A percentile compares a stretch with the other conserved stretches of the same genome.
Evolutionary conservation across 768 basidiomycete genomes (phyloP).

Genomic region (Guyanaporus albipodus): DNA sequence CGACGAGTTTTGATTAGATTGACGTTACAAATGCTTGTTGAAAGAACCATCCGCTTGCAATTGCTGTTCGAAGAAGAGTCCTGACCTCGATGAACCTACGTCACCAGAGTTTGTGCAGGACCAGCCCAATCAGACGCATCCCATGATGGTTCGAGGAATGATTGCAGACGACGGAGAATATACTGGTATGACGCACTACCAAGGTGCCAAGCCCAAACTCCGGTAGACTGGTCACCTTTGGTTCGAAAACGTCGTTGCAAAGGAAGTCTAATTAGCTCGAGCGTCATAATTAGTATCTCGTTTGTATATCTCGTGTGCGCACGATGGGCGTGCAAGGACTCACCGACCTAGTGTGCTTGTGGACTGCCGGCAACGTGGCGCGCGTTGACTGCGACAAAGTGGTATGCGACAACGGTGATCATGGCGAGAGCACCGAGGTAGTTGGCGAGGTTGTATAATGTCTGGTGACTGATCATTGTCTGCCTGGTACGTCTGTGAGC

Average conservation of each 20-base stretch:
- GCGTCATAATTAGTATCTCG: neutral
- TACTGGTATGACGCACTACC: conserved; percentile 10
- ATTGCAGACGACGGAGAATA: conserved; percentile 11
- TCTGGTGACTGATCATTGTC: conserved; percentile 75
- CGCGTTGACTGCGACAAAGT: conserved; percentile 85
- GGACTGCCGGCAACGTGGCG: conserved; percentile 36
- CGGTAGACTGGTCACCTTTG: too few relatives aligned
- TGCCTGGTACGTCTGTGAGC: neutral
- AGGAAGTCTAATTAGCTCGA: neutral
- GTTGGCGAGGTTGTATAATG: conserved; percentile 80
- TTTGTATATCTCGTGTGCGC: neutral
- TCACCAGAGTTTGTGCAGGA: conserved; percentile 11
- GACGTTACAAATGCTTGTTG: neutral
- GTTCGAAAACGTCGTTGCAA: neutral
- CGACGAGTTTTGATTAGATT: neutral
- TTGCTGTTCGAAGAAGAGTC: conserved; percentile 13
- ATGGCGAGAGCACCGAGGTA: conserved; percentile 81
- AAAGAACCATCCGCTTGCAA: conserved; percentile 14
- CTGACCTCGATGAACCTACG: neutral
- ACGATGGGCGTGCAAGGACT: too few relatives aligned
- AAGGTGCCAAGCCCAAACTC: conserved; percentile 15
- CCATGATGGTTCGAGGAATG: conserved; percentile 14
- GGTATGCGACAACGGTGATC: conserved; percentile 84
- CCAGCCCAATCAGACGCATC: conserved; percentile 11
- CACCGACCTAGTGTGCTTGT: conserved; percentile 1